Evolutionary conservation across 345 rosid species (phyloP).

Genomic region (Camelina laxa): DNA sequence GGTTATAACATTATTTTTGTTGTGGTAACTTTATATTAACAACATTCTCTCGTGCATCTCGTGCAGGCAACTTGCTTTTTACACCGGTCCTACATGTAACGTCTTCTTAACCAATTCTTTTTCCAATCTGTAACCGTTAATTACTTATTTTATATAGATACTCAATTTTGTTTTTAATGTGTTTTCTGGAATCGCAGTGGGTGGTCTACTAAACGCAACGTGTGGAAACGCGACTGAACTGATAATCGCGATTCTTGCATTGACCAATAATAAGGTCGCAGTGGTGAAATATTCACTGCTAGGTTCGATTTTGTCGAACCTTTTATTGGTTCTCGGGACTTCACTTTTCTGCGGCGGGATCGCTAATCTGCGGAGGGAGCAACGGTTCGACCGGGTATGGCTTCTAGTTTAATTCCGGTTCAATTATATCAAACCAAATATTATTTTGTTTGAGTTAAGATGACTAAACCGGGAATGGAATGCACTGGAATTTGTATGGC

Average conservation of each 20-base stretch:
- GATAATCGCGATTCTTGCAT: slow-evolving; percentile 87
- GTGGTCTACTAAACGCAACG: slow-evolving; percentile 92
- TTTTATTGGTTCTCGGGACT: slow-evolving; percentile 82
- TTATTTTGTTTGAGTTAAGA: neutral
- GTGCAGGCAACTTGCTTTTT: slow-evolving; percentile 87
- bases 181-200: slow-evolving; percentile 56
- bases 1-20: neutral
- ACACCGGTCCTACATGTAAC: slow-evolving; percentile 92
- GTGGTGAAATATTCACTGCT: slow-evolving; percentile 81
- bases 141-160: slow-evolving; percentile 1
- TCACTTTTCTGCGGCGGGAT: slow-evolving; percentile 90
- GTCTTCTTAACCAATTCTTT: slow-evolving; percentile 25
- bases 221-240: slow-evolving; percentile 98
- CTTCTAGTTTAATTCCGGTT: neutral
- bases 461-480: neutral
- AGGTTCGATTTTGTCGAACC: slow-evolving; percentile 90
- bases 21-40: slow-evolving; percentile 10
- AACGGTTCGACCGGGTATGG: slow-evolving; percentile 79
- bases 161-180: neutral
- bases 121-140: neutral
- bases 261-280: slow-evolving; percentile 60
- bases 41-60: slow-evolving; percentile 10
- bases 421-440: neutral
- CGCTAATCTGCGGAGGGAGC: slow-evolving; percentile 73
- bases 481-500: neutral